phyloP scores from a whole-genome alignment of 257 asterid genomes.

The Thymus quinquecostatus region DNA sequence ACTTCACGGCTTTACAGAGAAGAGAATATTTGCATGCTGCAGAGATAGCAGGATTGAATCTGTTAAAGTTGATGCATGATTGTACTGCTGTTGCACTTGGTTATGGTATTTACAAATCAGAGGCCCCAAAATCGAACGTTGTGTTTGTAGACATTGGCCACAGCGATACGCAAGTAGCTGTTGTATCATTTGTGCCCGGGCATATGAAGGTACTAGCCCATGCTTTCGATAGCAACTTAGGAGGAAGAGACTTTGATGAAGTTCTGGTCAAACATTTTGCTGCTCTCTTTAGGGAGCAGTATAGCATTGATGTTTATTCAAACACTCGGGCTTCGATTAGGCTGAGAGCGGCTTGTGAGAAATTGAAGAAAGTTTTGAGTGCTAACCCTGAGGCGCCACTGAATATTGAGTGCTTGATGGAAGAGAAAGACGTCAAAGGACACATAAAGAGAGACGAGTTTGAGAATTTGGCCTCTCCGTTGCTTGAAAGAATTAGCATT shows the following conservation, averaged over 20 bases:
- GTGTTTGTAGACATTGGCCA: conserved; percentile 94
- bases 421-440: conserved; percentile 95
- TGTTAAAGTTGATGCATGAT: conserved; percentile 87
- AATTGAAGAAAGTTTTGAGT: conserved; percentile 94
- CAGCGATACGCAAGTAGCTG: conserved; percentile 89
- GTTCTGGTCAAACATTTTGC: conserved; percentile 83
- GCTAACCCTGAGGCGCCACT: conserved; percentile 95
- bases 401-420: conserved; percentile 97
- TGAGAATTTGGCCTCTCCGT: conserved; percentile 67
- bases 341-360: conserved; percentile 91
- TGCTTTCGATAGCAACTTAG: conserved; percentile 82
- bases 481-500: conserved; percentile 66
- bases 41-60: conserved; percentile 82
- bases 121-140: conserved; percentile 59
- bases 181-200: conserved; percentile 76
- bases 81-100: conserved; percentile 93
- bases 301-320: conserved; percentile 77
- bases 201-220: conserved; percentile 83
- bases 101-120: conserved; percentile 89
- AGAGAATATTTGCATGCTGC: conserved; percentile 88
- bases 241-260: conserved; percentile 96
- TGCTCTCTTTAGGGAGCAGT: conserved; percentile 64
- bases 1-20: conserved; percentile 87
- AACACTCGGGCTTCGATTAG: conserved; percentile 83
- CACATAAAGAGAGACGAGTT: conserved; percentile 88